phyloP scores from a whole-genome alignment of 495 filamentous ascomycete genomes.

The Hypoxylon subgilvum region DNA sequence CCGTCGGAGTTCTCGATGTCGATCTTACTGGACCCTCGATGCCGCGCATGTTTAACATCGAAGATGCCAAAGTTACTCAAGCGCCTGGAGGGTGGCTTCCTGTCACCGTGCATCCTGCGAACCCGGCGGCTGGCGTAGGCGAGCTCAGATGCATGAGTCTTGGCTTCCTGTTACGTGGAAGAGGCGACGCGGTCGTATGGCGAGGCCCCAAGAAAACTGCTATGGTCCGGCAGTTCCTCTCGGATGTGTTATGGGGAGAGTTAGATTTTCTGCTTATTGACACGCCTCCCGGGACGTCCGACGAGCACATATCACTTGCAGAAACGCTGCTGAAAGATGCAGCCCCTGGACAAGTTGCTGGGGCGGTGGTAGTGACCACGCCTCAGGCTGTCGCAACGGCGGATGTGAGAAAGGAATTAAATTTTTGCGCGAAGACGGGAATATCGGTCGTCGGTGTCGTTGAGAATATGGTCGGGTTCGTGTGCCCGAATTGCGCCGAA shows the following conservation, averaged over 20 bases:
- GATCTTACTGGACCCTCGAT: slow-evolving; percentile 97
- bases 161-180: slow-evolving; percentile 81
- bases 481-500: slow-evolving; percentile 93
- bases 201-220: slow-evolving; percentile 98
- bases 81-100: slow-evolving; percentile 89
- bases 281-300: slow-evolving; percentile 93
- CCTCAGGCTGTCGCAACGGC: slow-evolving; percentile 92
- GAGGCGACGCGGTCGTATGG: slow-evolving; percentile 94
- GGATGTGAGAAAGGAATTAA: slow-evolving; percentile 94
- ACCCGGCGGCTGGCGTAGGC: slow-evolving; percentile 57
- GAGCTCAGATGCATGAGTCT: slow-evolving; percentile 89
- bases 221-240: slow-evolving; percentile 95
- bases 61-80: slow-evolving; percentile 87
- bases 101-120: slow-evolving; percentile 73
- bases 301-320: slow-evolving; percentile 94
- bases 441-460: slow-evolving; percentile 85
- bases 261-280: slow-evolving; percentile 92
- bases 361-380: slow-evolving; percentile 93
- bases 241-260: slow-evolving; percentile 87
- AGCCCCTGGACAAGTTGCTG: slow-evolving; percentile 66
- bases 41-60: slow-evolving; percentile 88
- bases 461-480: slow-evolving; percentile 97
- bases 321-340: slow-evolving; percentile 76
- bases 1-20: slow-evolving; percentile 93
- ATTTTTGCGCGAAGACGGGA: slow-evolving; percentile 88